Evolutionary conservation across 768 basidiomycete species (phyloP), one percentile per base, ranked within the genome.

Genomic region (Aureoboletus auriporus): DNA sequence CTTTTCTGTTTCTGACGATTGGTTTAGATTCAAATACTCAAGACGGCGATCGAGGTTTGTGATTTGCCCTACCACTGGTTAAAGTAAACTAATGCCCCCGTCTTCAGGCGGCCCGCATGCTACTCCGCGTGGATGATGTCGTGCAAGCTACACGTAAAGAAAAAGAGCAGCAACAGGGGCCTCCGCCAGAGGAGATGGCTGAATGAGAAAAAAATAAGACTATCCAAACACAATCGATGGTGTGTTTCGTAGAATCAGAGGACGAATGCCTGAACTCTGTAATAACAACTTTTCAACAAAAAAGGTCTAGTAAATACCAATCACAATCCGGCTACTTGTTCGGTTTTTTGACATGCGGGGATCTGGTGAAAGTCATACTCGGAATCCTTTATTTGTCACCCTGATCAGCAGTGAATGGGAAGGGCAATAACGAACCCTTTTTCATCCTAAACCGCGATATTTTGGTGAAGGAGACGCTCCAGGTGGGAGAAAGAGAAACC

Each of bases 51-150:
- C 59, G 93, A 99, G 80, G 86, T 84, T 46, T 49, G 67, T 36
- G 30, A 8, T 8, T 42, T 29, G 30, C 16, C 27, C 8, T 0
- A 1, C 23, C n/a, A 39, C 12, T 35, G 49, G 39, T 16, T n/a
- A 39, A 29, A 7, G 16, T 39, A 6, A 13, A 17, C 46, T 52
- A 5, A 54, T 35, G 0, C 26, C n/a, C 26, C 20, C 17, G 8
- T 30, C 34, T 16, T 43, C 33, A 88, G 84, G 91, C 90, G 43
- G 87, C 94, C 0, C 88, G 92, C 9, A 86, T 95, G 75, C 74
- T 97, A 5, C 78, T 95, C 23, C 85, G 93, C 26, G 93, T 96
- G 1, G 94, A 96, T 63, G 93, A 96, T 58, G 89, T 97, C 47
- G 91, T 96, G 8, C 88, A 90, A 66, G 89, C 89, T n/a, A 77